Evolutionary conservation across 768 basidiomycete genomes (phyloP).

Genomic region (Suillus placidus): DNA sequence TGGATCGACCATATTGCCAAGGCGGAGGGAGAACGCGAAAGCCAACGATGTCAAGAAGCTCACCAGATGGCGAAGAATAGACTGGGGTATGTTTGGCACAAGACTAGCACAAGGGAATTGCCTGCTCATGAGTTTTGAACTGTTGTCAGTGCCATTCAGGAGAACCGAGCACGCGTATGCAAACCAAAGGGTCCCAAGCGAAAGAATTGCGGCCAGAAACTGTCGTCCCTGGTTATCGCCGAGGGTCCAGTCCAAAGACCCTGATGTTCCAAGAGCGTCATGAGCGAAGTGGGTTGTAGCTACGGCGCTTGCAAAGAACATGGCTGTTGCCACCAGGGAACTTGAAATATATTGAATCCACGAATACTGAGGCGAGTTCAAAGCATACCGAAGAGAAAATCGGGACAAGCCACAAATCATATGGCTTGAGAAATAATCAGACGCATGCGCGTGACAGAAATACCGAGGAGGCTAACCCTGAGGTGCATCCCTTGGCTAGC

Average conservation of each 20-base stretch:
- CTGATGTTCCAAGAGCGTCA: constrained; percentile 33
- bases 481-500: constrained; percentile 67
- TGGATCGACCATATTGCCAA: constrained; percentile 56
- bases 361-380: background rate
- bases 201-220: constrained; percentile 27
- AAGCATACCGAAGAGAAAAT: constrained; percentile 52
- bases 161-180: background rate
- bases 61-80: constrained; percentile 41
- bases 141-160: background rate
- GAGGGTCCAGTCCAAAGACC: constrained; percentile 44
- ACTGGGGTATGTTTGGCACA: constrained; percentile 12
- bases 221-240: constrained; percentile 33
- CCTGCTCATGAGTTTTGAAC: background rate
- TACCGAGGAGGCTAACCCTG: constrained; percentile 44
- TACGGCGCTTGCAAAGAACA: constrained; percentile 53
- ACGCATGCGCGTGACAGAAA: background rate
- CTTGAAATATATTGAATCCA: constrained; percentile 31
- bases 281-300: constrained; percentile 47
- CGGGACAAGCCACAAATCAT: constrained; percentile 65
- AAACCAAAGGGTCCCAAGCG: constrained; percentile 9
- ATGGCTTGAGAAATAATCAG: constrained; percentile 43
- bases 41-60: constrained; percentile 46
- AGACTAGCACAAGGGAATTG: background rate
- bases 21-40: constrained; percentile 55
- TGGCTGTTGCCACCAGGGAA: constrained; percentile 55